phyloP scores from a whole-genome alignment of 169 alveolate genomes.

The Cytauxzoon felis region DNA sequence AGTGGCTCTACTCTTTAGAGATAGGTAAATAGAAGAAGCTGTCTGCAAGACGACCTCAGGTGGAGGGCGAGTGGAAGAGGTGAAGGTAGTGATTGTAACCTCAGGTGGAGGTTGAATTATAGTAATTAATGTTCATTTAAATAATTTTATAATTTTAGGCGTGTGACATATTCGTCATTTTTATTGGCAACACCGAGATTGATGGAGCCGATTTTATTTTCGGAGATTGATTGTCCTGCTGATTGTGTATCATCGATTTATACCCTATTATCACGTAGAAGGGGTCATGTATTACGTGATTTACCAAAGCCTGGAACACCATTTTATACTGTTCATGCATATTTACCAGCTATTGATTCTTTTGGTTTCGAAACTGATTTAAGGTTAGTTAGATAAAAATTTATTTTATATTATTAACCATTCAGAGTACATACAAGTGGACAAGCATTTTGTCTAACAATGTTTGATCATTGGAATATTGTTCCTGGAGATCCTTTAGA shows the following conservation, averaged over 20 bases:
- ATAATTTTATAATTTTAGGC: constrained; percentile 57
- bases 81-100: no score
- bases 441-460: constrained; percentile 92
- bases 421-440: constrained; percentile 92
- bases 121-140: background rate
- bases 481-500: constrained; percentile 99
- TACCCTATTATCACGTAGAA: constrained; percentile 85
- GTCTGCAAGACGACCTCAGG: no score
- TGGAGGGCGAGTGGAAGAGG: no score
- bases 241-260: constrained; percentile 95
- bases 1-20: no score
- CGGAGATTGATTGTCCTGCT: constrained; percentile 95
- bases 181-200: constrained; percentile 96
- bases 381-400: constrained; percentile 32
- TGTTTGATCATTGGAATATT: constrained; percentile 95
- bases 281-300: constrained; percentile 89
- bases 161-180: constrained; percentile 97
- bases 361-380: constrained; percentile 99
- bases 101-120: background rate
- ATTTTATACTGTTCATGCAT: constrained; percentile 89
- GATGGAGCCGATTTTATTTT: constrained; percentile 94
- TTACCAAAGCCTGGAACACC: constrained; percentile 91
- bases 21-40: no score
- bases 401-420: background rate
- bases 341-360: constrained; percentile 97